phyloP scores from a whole-genome alignment of 768 basidiomycete genomes.

The Auricularia heimuer region DNA sequence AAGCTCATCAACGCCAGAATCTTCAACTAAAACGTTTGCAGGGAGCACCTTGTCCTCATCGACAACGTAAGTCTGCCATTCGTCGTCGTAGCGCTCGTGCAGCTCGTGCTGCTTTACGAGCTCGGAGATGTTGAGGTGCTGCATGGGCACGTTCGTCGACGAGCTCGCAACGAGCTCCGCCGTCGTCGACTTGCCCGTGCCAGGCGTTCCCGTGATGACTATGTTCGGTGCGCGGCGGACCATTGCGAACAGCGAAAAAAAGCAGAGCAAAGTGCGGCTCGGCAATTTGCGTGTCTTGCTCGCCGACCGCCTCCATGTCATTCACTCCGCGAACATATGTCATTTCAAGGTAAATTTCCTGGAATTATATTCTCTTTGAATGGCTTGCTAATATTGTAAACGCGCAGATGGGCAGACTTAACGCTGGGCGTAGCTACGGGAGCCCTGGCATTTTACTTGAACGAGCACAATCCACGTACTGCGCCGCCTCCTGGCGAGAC shows the following conservation, averaged over 20 bases:
- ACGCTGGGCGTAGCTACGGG: conserved; percentile 72
- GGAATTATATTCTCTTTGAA: neutral
- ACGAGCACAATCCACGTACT: conserved; percentile 72
- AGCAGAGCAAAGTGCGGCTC: neutral
- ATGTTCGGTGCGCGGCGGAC: conserved; percentile 30
- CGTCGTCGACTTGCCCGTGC: conserved; percentile 94
- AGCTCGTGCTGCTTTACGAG: conserved; percentile 75
- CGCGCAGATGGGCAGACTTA: conserved; percentile 36
- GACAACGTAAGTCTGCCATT: conserved; percentile 90
- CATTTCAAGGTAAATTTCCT: neutral
- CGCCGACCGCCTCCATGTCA: neutral
- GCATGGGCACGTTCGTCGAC: conserved; percentile 50
- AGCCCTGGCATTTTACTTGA: conserved; percentile 64
- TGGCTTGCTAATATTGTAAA: neutral
- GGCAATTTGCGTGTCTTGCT: neutral
- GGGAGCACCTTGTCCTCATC: conserved; percentile 87
- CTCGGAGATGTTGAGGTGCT: conserved; percentile 85
- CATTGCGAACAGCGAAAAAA: neutral
- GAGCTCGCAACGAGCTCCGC: conserved; percentile 72
- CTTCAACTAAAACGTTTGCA: neutral
- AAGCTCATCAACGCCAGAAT: conserved; percentile 3
- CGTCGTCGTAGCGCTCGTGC: conserved; percentile 79
- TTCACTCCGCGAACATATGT: neutral
- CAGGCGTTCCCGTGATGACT: conserved; percentile 83
- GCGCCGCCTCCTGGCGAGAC: conserved; percentile 46